phyloP scores from a whole-genome alignment of 495 filamentous ascomycete species.

The Penicillium canariense region DNA sequence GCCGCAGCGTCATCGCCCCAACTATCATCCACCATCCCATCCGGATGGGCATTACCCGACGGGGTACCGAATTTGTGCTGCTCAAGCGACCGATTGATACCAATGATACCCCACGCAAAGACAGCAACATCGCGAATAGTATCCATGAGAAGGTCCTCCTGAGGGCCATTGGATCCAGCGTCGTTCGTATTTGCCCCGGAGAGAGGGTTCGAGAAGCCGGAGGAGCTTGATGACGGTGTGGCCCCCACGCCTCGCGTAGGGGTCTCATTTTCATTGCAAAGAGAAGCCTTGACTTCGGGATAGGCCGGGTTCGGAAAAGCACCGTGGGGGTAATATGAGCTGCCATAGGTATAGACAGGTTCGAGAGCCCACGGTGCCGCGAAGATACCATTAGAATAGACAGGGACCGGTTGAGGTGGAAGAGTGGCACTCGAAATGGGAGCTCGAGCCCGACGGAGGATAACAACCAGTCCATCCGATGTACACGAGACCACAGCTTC shows the following conservation, averaged over 20 bases:
- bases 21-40: slow-evolving; percentile 4
- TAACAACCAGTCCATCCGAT: slow-evolving; percentile 83
- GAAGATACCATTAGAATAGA: slow-evolving; percentile 65
- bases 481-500: slow-evolving; percentile 90
- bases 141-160: slow-evolving; percentile 64
- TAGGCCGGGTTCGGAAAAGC: not conserved
- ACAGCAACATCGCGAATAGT: slow-evolving; percentile 78
- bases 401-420: slow-evolving; percentile 37
- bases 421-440: slow-evolving; percentile 53
- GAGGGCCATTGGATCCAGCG: slow-evolving; percentile 42
- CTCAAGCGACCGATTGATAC: slow-evolving; percentile 76
- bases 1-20: slow-evolving; percentile 9
- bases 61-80: slow-evolving; percentile 62
- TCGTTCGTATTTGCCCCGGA: slow-evolving; percentile 1
- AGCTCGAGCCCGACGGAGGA: slow-evolving; percentile 72
- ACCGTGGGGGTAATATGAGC: slow-evolving; percentile 9
- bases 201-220: not conserved
- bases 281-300: slow-evolving; percentile 6
- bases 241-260: not conserved
- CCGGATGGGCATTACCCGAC: slow-evolving; percentile 55
- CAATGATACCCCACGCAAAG: slow-evolving; percentile 50
- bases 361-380: slow-evolving; percentile 74
- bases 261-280: slow-evolving; percentile 15
- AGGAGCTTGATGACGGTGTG: slow-evolving; percentile 6
- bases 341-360: slow-evolving; percentile 46